These are phyloP conservation scores for Aspergillus ruber DNA, from an alignment of 2,329 filamentous ascomycete genomes.

Conservation along the genomic window DNA sequence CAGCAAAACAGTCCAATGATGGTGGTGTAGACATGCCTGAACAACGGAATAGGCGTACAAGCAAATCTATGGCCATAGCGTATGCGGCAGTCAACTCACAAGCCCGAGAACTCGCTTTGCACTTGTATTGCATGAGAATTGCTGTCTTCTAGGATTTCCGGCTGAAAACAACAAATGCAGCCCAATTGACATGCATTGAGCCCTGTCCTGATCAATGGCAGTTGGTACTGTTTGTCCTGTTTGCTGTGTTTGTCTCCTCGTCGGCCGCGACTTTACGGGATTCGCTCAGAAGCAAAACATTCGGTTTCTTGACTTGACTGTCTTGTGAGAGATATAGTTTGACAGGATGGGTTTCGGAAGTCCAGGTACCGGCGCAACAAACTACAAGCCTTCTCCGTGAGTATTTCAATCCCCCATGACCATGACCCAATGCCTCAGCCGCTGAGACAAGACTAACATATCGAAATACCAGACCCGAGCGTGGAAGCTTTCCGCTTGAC, in stretches of 20 bases:
- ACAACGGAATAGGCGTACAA: no score
- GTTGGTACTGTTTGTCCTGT: constrained; percentile 18
- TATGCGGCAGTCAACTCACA: no score
- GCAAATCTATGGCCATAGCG: no score
- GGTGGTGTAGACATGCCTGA: no score
- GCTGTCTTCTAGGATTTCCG: background rate
- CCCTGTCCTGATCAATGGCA: background rate
- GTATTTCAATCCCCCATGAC: constrained; percentile 24
- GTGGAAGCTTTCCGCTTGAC: constrained; percentile 93
- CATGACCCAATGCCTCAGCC: constrained; percentile 1
- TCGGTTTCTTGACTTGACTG: background rate
- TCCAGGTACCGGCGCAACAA: constrained; percentile 59
- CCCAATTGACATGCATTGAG: background rate
- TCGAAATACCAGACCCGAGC: constrained; percentile 61
- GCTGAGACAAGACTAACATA: background rate
- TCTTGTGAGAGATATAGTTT: background rate
- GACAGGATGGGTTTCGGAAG: constrained; percentile 56
- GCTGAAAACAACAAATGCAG: background rate
- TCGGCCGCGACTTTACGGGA: constrained; percentile 5
- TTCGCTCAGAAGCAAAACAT: background rate
- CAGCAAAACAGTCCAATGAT: no score
- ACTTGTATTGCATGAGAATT: background rate
- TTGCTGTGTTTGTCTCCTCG: constrained; percentile 20
- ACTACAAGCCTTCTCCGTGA: constrained; percentile 64
- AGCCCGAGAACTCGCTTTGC: no score